Evolutionary conservation across 768 basidiomycete genomes (phyloP), one percentile per base, ranked within the genome.

Genomic region (Podaxis mareebaensis): DNA sequence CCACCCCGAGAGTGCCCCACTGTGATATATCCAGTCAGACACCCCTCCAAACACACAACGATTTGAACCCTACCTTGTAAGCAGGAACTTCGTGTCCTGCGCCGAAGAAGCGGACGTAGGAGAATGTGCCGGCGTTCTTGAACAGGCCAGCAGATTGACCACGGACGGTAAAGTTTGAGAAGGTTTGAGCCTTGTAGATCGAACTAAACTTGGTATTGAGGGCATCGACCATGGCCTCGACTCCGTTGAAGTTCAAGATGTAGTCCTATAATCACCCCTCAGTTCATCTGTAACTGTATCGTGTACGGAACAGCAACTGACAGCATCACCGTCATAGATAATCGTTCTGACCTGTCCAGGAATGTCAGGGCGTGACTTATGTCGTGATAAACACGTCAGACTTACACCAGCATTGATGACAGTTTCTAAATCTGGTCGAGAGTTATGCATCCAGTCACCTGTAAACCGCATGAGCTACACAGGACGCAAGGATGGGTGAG

Each of bases 361-460:
- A 3, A 15, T 20, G 20, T 64, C 15, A 59, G 40, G 2, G 6
- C 49, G 3, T 7, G 42, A 26, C 15, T 5, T 8, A 15, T 7
- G 28, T 40, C 26, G 10, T 12, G 11, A 22, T 20, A 12, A 11
- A 40, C 13, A 39, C 17, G 53, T 51, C 24, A 36, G 6, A 64
- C 71, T 55, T 64, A 71, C 83, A 12, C 86, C 86, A 56, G 85
- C 78, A 63, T 86, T 78, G 67, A 89, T 85, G 13, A 88, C 84
- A 4, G 71, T 78, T 71, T 87, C 85, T 24, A 89, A 73, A 63
- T 81, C 64, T 0, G 81, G 83, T 17, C 78, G 70, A 1, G 77
- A 78, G 61, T 76, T 81, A 52, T 77, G 73, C 84, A 87, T 87
- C 85, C 85, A 87, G 67, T 89, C 87, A 22, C 80, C 81, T 79